These are phyloP conservation scores for Asterophora parasitica DNA, from an alignment of 768 basidiomycete genomes.

Conservation along the genomic window DNA sequence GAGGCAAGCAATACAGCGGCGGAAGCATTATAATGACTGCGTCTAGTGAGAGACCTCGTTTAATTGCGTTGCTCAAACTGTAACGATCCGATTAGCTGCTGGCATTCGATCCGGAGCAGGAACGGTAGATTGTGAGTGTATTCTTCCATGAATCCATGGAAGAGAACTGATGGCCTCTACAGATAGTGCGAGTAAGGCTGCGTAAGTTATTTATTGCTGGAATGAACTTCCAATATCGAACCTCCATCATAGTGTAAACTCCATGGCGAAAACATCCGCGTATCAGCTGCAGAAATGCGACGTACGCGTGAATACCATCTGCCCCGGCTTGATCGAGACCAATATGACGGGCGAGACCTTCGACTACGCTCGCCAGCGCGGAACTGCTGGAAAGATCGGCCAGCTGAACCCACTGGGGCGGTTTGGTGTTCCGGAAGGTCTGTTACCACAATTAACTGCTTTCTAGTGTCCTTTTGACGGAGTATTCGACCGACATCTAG, in stretches of 20 bases:
- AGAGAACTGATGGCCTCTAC: conserved; percentile 8
- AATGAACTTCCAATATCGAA: not conserved
- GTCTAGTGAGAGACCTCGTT: conserved; percentile 47
- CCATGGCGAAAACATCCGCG: conserved; percentile 76
- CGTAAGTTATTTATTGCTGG: conserved; percentile 44
- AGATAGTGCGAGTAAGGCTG: conserved; percentile 93
- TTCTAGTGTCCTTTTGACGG: not conserved
- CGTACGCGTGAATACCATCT: conserved; percentile 85
- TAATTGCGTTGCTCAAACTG: not conserved
- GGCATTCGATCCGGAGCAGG: conserved; percentile 83
- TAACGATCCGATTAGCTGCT: conserved; percentile 49
- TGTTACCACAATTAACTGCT: conserved; percentile 10
- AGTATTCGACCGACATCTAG: conserved; percentile 31
- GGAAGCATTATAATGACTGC: conserved; percentile 89
- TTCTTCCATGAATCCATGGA: not conserved
- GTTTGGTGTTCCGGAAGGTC: conserved; percentile 79
- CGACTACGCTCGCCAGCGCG: conserved; percentile 68
- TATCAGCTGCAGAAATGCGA: conserved; percentile 79
- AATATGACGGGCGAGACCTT: conserved; percentile 84
- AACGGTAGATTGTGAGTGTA: conserved; percentile 65
- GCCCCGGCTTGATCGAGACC: conserved; percentile 91
- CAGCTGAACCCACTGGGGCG: conserved; percentile 81
- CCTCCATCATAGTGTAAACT: conserved; percentile 66
- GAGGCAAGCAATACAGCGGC: conserved; percentile 62
- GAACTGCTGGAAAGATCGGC: conserved; percentile 73